Evolutionary conservation across 2,329 filamentous ascomycete species (phyloP), one percentile per base, ranked within the genome.

Genomic region (Colletotrichum eleusines): DNA sequence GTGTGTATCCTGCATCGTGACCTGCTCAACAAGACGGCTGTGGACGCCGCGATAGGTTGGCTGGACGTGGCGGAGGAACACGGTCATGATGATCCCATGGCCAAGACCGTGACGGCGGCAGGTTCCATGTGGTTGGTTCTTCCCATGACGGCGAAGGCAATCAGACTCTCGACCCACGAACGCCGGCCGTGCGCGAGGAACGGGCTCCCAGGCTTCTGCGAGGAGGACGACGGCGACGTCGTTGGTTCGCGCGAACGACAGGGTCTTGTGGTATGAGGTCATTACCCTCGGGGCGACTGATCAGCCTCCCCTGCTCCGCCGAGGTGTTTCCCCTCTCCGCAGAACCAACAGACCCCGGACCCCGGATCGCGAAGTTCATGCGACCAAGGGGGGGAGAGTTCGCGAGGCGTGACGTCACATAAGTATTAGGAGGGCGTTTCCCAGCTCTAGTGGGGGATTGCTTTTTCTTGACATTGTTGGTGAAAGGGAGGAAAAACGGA

Each of bases 351-450:
- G 7, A n/a, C 50, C 23, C 33, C 38, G 6, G 40, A 42, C 59
- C 31, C 44, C 44, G 60, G 42, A 33, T n/a, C 23, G 18, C 20
- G n/a, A 12, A 3, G 48, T 57, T 54, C 18, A 63, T 63, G 61
- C 61, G 51, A 57, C 48, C 44, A 44, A 20, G 42, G 42, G 8
- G 38, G n/a, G 44, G 42, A 14, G 38, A 35, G 42, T 48, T 35
- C 8, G 31, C 44, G 7, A 50, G 35, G 58, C 44, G 28, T n/a
- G 31, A 61, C 44, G 46, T 61, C n/a, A 28, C 44, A 28, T n/a
- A 31, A 42, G 57, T 40, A n/a, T n/a, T n/a, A n/a, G n/a, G n/a
- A n/a, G n/a, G n/a, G n/a, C n/a, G n/a, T n/a, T n/a, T n/a, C n/a
- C n/a, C n/a, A n/a, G n/a, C n/a, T n/a, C n/a, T n/a, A n/a, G n/a